Conservation (phyloP, 495 filamentous ascomycete genomes). For the Aspergillus baeticus region DNA sequence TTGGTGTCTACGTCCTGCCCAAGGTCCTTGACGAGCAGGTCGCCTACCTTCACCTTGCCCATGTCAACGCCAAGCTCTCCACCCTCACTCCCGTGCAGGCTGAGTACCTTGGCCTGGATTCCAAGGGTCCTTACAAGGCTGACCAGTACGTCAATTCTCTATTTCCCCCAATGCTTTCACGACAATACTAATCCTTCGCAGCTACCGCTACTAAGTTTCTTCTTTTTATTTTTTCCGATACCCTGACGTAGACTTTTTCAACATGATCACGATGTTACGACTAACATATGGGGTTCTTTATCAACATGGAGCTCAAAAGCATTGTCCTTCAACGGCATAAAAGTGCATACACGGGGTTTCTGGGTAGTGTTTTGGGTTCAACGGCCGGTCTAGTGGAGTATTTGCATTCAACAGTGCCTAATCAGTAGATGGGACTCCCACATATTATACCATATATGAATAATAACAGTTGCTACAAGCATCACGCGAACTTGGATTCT, state of each 20-base stretch:
- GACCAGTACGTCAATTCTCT: slow-evolving; percentile 44
- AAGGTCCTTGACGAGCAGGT: slow-evolving; percentile 99
- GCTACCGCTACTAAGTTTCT: slow-evolving; percentile 54
- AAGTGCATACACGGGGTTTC: slow-evolving; percentile 46
- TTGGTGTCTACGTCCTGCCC: slow-evolving; percentile 94
- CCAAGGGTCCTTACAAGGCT: slow-evolving; percentile 91
- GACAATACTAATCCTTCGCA: slow-evolving; percentile 19
- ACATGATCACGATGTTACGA: slow-evolving; percentile 67
- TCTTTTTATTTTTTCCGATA: slow-evolving; percentile 38
- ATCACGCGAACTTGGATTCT: not conserved
- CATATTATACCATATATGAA: slow-evolving; percentile 1
- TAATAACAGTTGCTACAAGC: not conserved
- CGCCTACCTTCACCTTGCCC: slow-evolving; percentile 84
- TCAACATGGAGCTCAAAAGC: slow-evolving; percentile 53
- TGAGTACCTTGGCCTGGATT: slow-evolving; percentile 84
- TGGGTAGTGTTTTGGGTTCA: slow-evolving; percentile 33
- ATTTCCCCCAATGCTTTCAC: not conserved
- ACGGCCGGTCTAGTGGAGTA: slow-evolving; percentile 40
- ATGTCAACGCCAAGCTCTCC: slow-evolving; percentile 93
- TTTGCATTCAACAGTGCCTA: slow-evolving; percentile 51
- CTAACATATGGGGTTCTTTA: slow-evolving; percentile 45
- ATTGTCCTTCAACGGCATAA: slow-evolving; percentile 66
- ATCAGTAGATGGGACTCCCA: not conserved
- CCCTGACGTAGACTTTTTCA: slow-evolving; percentile 53
- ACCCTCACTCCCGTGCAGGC: slow-evolving; percentile 81